phyloP scores from a whole-genome alignment of 306 rosid species.

The Vigna unguiculata region DNA sequence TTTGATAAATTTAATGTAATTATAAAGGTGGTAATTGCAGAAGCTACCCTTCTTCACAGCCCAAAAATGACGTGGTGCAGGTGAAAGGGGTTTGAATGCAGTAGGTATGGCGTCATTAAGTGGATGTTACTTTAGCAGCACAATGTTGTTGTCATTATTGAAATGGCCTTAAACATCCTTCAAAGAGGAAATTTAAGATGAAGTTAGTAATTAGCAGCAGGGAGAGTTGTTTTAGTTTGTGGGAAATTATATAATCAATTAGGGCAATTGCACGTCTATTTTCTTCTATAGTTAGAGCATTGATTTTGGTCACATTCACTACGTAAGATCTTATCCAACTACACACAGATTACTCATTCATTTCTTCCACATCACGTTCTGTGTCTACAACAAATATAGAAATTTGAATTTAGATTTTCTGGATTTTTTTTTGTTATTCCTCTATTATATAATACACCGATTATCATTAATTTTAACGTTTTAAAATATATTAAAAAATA shows the following conservation, averaged over 20 bases:
- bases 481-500: too few species aligned
- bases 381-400: too few species aligned
- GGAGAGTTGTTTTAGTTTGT: neutral
- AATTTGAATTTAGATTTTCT: too few species aligned
- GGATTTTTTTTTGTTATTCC: too few species aligned
- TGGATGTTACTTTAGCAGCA: neutral
- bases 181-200: neutral
- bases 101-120: conserved; percentile 10
- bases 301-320: neutral
- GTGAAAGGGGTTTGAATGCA: neutral
- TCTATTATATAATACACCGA: too few species aligned
- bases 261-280: neutral
- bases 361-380: neutral
- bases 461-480: too few species aligned
- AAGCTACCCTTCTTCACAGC: neutral
- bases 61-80: neutral
- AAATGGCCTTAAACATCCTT: neutral
- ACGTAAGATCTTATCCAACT: neutral
- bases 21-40: neutral
- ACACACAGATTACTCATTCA: conserved; percentile 6
- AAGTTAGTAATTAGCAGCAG: neutral
- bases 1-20: neutral
- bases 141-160: neutral
- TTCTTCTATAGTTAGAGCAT: too few species aligned
- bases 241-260: neutral